A percentile compares a stretch with the other conserved stretches of the same genome.
Evolutionary conservation across 2,329 filamentous ascomycete genomes (phyloP).

Genomic region (Dendryphion nanum): DNA sequence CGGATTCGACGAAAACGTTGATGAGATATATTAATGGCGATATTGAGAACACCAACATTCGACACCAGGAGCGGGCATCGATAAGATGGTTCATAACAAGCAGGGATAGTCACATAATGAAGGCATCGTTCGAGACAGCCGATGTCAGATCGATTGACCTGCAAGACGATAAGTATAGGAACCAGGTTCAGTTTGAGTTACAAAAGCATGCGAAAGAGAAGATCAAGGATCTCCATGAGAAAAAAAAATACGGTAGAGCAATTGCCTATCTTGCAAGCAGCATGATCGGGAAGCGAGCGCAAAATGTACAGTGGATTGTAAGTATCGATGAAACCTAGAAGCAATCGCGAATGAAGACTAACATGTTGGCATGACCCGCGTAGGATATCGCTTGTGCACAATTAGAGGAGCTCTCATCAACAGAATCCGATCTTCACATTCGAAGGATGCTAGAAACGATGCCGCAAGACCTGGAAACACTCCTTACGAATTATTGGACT

Average conservation of each 20-base stretch:
- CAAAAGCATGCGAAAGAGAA: neutral
- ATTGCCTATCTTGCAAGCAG: neutral
- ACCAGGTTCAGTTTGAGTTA: neutral
- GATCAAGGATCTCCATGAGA: neutral
- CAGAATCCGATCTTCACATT: too few species aligned
- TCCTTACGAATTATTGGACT: conserved; percentile 1
- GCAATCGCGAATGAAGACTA: too few species aligned
- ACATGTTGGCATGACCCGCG: too few species aligned
- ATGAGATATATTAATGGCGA: neutral
- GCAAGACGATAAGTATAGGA: neutral
- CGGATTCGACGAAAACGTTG: conserved; percentile 1
- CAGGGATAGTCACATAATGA: neutral
- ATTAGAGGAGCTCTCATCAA: too few species aligned
- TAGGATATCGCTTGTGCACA: too few species aligned
- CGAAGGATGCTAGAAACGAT: neutral
- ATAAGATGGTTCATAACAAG: neutral
- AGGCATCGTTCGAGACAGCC: neutral
- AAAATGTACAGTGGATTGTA: neutral
- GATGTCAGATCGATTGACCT: neutral
- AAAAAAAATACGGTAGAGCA: neutral
- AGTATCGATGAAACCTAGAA: too few species aligned
- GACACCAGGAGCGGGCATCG: neutral
- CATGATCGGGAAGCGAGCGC: neutral
- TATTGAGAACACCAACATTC: neutral
- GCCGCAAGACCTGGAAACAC: conserved; percentile 1